phyloP scores from a whole-genome alignment of 2,329 filamentous ascomycete genomes.

The Ophiocordyceps robertsii region DNA sequence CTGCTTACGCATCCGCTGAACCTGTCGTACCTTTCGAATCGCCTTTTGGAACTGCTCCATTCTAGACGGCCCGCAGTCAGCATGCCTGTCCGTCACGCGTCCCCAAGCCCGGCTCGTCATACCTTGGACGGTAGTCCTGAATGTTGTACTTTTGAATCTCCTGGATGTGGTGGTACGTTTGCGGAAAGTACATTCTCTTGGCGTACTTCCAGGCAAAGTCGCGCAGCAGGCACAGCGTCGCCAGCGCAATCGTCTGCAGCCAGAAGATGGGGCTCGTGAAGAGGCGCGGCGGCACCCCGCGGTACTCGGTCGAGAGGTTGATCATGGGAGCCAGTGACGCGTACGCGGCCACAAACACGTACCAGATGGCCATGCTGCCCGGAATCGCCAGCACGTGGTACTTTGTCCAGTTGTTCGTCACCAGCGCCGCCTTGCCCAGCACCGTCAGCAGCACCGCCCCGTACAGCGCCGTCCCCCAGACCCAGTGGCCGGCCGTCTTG shows the following conservation, averaged over 20 bases:
- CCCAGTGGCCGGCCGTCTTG: constrained; percentile 82
- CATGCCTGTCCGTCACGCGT: neutral
- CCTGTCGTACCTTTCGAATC: constrained; percentile 94
- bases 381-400: constrained; percentile 94
- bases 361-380: constrained; percentile 83
- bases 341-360: constrained; percentile 79
- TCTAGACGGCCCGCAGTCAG: constrained; percentile 26
- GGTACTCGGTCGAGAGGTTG: constrained; percentile 70
- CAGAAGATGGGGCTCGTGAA: constrained; percentile 81
- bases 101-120: neutral
- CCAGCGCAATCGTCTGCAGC: constrained; percentile 72
- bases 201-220: constrained; percentile 96
- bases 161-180: constrained; percentile 95
- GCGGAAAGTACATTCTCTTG: constrained; percentile 93
- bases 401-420: constrained; percentile 98
- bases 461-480: constrained; percentile 93
- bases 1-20: constrained; percentile 98
- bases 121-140: constrained; percentile 94
- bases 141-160: constrained; percentile 99
- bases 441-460: constrained; percentile 88
- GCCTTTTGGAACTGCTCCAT: constrained; percentile 99
- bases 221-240: constrained; percentile 67
- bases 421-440: constrained; percentile 83
- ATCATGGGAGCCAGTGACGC: constrained; percentile 74
- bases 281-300: constrained; percentile 67